Conservation (phyloP, 305 asterid species). For the Stenogyne calaminthoides region DNA sequence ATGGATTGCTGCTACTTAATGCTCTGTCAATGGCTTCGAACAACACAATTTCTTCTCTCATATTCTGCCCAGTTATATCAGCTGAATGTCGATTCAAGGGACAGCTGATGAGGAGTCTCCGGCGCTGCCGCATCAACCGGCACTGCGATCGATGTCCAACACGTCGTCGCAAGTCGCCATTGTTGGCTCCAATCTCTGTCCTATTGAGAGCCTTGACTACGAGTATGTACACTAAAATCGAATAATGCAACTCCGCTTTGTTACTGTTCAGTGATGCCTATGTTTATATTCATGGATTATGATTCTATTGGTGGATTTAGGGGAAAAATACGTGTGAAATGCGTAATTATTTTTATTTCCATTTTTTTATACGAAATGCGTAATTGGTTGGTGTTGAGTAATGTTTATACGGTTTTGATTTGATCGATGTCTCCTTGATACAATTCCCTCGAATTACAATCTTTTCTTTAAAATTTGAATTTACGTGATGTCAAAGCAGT, state of each 20-base stretch:
- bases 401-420: not conserved
- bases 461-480: no score
- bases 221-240: conserved; percentile 43
- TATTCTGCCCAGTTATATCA: no score
- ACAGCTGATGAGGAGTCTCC: conserved; percentile 37
- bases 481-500: no score
- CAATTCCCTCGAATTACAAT: not conserved
- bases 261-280: not conserved
- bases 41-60: not conserved
- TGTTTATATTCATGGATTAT: not conserved
- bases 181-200: conserved; percentile 71
- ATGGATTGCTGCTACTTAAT: not conserved
- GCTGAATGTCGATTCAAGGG: conserved; percentile 26
- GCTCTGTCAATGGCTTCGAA: not conserved
- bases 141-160: conserved; percentile 49
- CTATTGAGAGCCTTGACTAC: conserved; percentile 87
- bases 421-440: not conserved
- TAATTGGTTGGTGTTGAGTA: not conserved
- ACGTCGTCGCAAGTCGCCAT: conserved; percentile 74
- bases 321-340: not conserved
- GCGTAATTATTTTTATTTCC: not conserved
- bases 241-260: not conserved
- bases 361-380: not conserved
- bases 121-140: conserved; percentile 22
- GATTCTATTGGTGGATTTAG: not conserved